Evolutionary conservation across 352 stramenopile genomes (phyloP), one percentile per base, ranked within the genome.

Genomic region (Globisporangium perplexum): DNA sequence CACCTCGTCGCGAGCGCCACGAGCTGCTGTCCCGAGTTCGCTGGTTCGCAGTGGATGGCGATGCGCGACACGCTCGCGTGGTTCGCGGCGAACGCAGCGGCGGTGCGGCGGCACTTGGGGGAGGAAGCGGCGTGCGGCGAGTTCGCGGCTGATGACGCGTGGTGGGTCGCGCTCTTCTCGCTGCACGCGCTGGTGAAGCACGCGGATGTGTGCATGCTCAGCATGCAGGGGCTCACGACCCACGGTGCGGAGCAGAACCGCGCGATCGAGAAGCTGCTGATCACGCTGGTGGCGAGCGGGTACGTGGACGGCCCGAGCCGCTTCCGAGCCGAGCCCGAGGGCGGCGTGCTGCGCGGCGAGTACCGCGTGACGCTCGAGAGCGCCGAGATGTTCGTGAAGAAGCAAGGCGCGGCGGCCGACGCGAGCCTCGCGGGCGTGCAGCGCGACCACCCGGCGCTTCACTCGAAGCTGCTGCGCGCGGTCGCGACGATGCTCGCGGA

Each of bases 281-380:
- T 58, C 44, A 43, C 31, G 33, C 23, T 58, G 17, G 53, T 58
- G 3, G 53, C 53, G 39, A 28, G 46, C 46, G 53, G 43, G 7
- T 58, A 52, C 33, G 53, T 58, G 15, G 53, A 58, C 20, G 53
- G 53, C 14, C 53, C 53, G 12, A 51, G 53, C 20, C 53, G 53
- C 20, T 58, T 58, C 35, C 43, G 28, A 12, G 42, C 33, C 22
- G 33, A 33, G 6, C 24, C 7, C 15, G 28, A 14, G 5, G 24
- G 22, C 7, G 7, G 45, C 45, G 53, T 47, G 18, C 22, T 52
- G 7, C 43, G 48, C 23, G 53, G 53, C 15, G 53, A 58, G 22
- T 58, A 58, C 33, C 53, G 53, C 53, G 53, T 58, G n/a, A 47
- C 31, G 44, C 24, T 38, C 43, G 53, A 58, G 26, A 58, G 53